Evolutionary conservation across 768 basidiomycete species (phyloP).

Genomic region (Dioszegia hungarica): DNA sequence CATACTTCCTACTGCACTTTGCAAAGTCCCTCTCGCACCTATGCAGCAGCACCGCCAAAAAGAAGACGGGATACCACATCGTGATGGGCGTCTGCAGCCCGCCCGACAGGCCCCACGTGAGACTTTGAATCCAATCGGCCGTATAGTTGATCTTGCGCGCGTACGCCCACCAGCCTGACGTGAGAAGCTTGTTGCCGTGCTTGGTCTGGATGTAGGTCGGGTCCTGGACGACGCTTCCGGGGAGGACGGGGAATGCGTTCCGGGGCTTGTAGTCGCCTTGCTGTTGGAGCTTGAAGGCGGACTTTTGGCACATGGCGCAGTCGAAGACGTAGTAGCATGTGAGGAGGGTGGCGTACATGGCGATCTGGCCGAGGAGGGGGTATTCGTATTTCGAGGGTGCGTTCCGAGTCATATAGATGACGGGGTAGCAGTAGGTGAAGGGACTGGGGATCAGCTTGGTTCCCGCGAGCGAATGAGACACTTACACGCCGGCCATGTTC

Average conservation of each 20-base stretch:
- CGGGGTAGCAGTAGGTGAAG: slow-evolving; percentile 88
- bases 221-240: slow-evolving; percentile 72
- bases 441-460: slow-evolving; percentile 29
- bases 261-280: slow-evolving; percentile 80
- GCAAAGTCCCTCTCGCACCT: slow-evolving; percentile 92
- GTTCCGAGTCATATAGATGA: slow-evolving; percentile 95
- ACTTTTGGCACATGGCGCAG: slow-evolving; percentile 92
- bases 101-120: slow-evolving; percentile 90
- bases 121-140: slow-evolving; percentile 81
- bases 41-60: slow-evolving; percentile 86
- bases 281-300: slow-evolving; percentile 91
- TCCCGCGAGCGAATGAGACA: not conserved
- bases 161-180: slow-evolving; percentile 89
- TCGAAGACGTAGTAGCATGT: slow-evolving; percentile 90
- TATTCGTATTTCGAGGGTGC: slow-evolving; percentile 82
- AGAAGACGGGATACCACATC: slow-evolving; percentile 90
- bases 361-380: slow-evolving; percentile 67
- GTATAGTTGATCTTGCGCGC: slow-evolving; percentile 98
- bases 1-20: slow-evolving; percentile 84
- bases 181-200: slow-evolving; percentile 88
- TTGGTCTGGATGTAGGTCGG: slow-evolving; percentile 89
- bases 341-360: slow-evolving; percentile 69
- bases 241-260: slow-evolving; percentile 89
- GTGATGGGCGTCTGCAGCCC: slow-evolving; percentile 89
- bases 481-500: slow-evolving; percentile 52